Percentiles rank a stretch among this genome's conserved stretches.
Evolutionary conservation across 2,329 filamentous ascomycete species (phyloP).

Genomic region (Didymella keratinophila): DNA sequence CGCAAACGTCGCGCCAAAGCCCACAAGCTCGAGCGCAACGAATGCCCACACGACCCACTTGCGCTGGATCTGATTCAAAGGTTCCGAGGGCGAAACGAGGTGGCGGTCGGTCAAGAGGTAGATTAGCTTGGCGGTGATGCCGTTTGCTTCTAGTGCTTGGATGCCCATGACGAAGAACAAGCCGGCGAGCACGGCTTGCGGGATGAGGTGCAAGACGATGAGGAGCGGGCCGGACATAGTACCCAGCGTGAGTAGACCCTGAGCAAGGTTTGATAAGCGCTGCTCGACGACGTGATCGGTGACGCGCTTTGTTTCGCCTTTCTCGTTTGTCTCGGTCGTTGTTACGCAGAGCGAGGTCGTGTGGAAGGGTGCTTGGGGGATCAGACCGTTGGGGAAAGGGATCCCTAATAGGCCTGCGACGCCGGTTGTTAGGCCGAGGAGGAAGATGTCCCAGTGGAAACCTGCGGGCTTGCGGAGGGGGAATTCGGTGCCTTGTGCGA

Average conservation of each 20-base stretch:
- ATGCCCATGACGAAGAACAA: conserved; percentile 67
- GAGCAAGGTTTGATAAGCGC: conserved; percentile 63
- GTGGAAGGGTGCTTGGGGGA: conserved; percentile 68
- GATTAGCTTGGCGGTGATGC: conserved; percentile 61
- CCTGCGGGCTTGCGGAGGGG: conserved; percentile 65
- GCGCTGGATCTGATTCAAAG: conserved; percentile 54
- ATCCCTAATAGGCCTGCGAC: conserved; percentile 64
- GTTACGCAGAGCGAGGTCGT: conserved; percentile 61
- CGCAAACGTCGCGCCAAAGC: conserved; percentile 63
- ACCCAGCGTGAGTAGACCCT: conserved; percentile 62
- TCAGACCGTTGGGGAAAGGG: conserved; percentile 65
- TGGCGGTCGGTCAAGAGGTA: conserved; percentile 58
- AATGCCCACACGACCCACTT: conserved; percentile 59
- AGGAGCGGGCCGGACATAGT: conserved; percentile 66
- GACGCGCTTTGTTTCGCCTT: conserved; percentile 53
- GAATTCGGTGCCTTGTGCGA: conserved; percentile 64
- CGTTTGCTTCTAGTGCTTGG: conserved; percentile 61
- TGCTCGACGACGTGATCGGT: conserved; percentile 60
- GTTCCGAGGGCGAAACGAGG: conserved; percentile 59
- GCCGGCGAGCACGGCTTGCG: conserved; percentile 62
- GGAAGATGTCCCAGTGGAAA: conserved; percentile 69
- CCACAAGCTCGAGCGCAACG: conserved; percentile 60
- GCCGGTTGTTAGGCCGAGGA: conserved; percentile 64
- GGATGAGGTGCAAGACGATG: conserved; percentile 62
- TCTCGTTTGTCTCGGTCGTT: conserved; percentile 50